phyloP scores from a whole-genome alignment of 495 filamentous ascomycete species.

The Podospora appendiculata region DNA sequence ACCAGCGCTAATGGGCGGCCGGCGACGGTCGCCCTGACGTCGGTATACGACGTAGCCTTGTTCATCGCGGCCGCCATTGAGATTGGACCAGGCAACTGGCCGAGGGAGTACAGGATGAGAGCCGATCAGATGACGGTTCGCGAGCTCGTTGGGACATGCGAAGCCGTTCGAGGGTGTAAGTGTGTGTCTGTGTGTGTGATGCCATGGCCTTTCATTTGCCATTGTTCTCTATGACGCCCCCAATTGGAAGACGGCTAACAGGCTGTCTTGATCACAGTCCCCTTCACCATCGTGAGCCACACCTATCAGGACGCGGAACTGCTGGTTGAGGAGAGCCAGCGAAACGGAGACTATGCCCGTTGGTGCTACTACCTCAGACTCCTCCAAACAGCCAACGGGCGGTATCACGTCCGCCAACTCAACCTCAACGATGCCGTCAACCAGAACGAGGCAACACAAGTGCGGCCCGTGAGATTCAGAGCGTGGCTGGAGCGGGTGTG shows the following conservation, averaged over 20 bases:
- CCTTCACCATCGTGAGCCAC: conserved; percentile 29
- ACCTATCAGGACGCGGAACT: conserved; percentile 35
- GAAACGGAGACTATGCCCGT: conserved; percentile 23
- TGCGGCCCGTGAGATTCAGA: conserved; percentile 37
- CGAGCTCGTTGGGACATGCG: conserved; percentile 40
- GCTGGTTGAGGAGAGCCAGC: conserved; percentile 31
- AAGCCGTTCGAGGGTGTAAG: conserved; percentile 33
- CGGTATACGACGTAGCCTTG: conserved; percentile 56
- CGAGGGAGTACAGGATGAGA: conserved; percentile 55
- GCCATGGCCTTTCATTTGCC: no score
- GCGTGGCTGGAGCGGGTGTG: conserved; percentile 42
- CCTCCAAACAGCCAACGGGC: conserved; percentile 41
- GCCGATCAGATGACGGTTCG: conserved; percentile 52
- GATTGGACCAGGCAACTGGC: conserved; percentile 54
- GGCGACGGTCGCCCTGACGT: conserved; percentile 55
- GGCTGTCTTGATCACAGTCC: conserved; percentile 16
- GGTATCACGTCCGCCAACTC: conserved; percentile 36
- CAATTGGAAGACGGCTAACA: background rate
- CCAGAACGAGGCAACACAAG: conserved; percentile 27
- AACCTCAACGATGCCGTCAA: conserved; percentile 38
- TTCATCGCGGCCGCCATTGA: conserved; percentile 58
- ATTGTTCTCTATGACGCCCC: background rate
- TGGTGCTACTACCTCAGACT: conserved; percentile 38
- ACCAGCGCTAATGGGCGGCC: conserved; percentile 37
- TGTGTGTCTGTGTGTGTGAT: background rate